A percentile compares a stretch with the other conserved stretches of the same genome.
Evolutionary conservation across 257 asterid species (phyloP).

Genomic region (Leonotis leonurus): DNA sequence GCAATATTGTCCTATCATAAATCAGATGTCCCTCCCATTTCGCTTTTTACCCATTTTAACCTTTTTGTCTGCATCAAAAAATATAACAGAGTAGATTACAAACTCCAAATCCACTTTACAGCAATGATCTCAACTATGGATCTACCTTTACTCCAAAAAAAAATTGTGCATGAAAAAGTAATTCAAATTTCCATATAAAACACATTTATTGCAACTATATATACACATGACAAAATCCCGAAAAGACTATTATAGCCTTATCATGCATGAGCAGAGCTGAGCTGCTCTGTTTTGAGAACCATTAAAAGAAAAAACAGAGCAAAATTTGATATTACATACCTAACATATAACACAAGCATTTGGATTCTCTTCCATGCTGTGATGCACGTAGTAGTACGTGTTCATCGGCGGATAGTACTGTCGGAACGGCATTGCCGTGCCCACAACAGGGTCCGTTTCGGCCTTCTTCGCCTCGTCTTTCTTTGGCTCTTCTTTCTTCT

Average conservation of each 20-base stretch:
- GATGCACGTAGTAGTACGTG: constrained; percentile 38
- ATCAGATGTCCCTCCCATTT: constrained; percentile 9
- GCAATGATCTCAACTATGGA: constrained; percentile 14
- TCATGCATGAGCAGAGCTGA: not conserved
- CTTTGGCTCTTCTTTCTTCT: constrained; percentile 20
- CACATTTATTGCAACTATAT: constrained; percentile 6
- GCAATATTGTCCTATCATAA: constrained; percentile 20
- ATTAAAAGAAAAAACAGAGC: not conserved
- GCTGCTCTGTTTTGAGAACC: not conserved
- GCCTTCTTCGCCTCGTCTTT: constrained; percentile 30
- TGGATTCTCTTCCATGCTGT: constrained; percentile 69
- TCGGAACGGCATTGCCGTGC: constrained; percentile 29
- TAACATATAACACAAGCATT: constrained; percentile 49
- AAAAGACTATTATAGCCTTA: constrained; percentile 9
- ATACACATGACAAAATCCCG: constrained; percentile 16
- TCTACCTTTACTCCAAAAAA: too few relatives aligned
- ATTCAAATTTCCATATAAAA: not conserved
- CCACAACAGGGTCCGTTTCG: constrained; percentile 18
- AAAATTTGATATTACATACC: not conserved
- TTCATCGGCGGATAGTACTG: constrained; percentile 45
- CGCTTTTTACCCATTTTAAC: not conserved
- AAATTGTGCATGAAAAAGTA: not conserved
- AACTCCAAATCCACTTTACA: constrained; percentile 26
- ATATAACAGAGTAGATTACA: not conserved
- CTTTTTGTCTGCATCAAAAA: constrained; percentile 17